Evolutionary conservation across 1,284 basidiomycete species (phyloP), one percentile per base, ranked within the genome.

Genomic region (Tylopilus sp.): DNA sequence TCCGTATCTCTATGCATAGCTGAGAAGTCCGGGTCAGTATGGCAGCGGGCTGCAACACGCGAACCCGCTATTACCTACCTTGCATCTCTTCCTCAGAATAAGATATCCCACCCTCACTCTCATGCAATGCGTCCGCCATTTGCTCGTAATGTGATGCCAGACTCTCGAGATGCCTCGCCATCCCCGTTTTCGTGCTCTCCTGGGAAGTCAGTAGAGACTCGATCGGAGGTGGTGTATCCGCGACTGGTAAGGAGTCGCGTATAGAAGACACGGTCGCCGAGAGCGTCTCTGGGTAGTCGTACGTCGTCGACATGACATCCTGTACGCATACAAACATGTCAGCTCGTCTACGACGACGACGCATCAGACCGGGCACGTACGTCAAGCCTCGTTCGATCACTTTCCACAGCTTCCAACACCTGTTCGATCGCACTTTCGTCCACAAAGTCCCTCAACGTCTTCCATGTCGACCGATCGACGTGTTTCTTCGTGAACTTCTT

Each of bases 341-440:
- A 70, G 51, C 33, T n/a, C n/a, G n/a, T n/a, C n/a, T n/a, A 53
- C 39, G 13, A 49, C 19, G 4, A 29, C 13, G 49, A 24, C 32
- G 41, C 24, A 22, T 38, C 47, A 58, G 41, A 41, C 26, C 16
- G 41, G 33, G 61, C 22, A 82, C 88, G 61, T 68, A 92, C 93
- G 67, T 94, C 93, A 39, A 94, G 80, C 44, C 80, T 81, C 66
- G 81, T 82, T 49, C 92, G 82, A 64, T 93, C 91, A 64, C 81
- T 84, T 69, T 95, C 93, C 61, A 94, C 87, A 3, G 82, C 83
- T 61, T 94, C 93, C 58, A 91, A 73, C 24, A 89, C 84, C 62
- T 92, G 89, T 63, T 95, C 93, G 53, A 95, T 89, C 13, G 88
- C 90, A 41, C 88, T 84, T 70, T 94, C 93, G 71, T 94, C 91